phyloP scores from a whole-genome alignment of 768 basidiomycete species.

The Russula olivacea region DNA sequence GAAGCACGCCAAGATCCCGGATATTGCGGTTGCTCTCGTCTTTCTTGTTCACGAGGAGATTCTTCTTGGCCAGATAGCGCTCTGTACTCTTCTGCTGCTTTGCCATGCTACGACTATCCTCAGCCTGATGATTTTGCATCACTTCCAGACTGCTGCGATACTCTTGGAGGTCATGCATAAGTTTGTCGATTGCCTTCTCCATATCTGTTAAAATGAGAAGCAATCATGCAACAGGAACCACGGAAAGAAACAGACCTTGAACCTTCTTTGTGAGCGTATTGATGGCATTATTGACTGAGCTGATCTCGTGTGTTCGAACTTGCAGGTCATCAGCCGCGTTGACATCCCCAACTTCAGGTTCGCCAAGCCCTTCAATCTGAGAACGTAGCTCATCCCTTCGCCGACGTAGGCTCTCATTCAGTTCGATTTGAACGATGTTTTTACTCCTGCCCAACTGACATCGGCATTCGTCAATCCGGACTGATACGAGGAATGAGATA shows the following conservation, averaged over 20 bases:
- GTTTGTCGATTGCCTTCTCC: constrained; percentile 67
- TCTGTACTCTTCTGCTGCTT: constrained; percentile 94
- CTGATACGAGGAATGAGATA: constrained; percentile 2
- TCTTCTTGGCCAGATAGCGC: constrained; percentile 86
- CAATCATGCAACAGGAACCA: neutral
- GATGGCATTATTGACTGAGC: constrained; percentile 60
- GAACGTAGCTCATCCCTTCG: constrained; percentile 69
- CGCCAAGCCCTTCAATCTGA: constrained; percentile 72
- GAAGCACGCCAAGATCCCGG: constrained; percentile 91
- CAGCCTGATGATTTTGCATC: constrained; percentile 73
- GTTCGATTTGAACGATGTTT: constrained; percentile 83
- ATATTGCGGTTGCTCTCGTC: constrained; percentile 96
- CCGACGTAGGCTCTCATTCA: constrained; percentile 82
- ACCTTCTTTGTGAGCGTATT: constrained; percentile 54
- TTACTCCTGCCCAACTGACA: constrained; percentile 65
- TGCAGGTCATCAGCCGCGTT: constrained; percentile 64
- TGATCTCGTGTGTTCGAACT: constrained; percentile 61
- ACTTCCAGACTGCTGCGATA: constrained; percentile 60
- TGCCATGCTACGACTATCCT: constrained; percentile 83
- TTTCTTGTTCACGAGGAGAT: constrained; percentile 75
- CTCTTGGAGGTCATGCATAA: constrained; percentile 59
- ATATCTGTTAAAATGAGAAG: constrained; percentile 40
- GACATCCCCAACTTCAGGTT: constrained; percentile 49
- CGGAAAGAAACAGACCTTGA: constrained; percentile 40
- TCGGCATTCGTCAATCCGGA: constrained; percentile 7